Evolutionary conservation across 306 rosid genomes (phyloP), one percentile per base, ranked within the genome.

Genomic region (Dicorynia guianensis): DNA sequence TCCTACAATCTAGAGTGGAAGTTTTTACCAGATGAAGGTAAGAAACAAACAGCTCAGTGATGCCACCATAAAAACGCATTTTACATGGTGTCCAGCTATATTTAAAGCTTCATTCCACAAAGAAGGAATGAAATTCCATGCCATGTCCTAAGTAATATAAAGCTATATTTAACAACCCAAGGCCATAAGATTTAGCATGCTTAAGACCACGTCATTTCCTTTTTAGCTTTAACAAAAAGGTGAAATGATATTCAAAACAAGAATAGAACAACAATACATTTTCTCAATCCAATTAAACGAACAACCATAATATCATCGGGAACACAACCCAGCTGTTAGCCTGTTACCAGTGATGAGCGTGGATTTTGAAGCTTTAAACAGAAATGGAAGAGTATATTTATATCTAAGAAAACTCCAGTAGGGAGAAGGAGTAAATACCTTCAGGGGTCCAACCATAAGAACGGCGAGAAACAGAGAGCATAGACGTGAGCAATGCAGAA

Each of bases 401-500:
- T 8, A 11, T 8, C 12, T 9, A 25, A 44, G n/a, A 15, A 8
- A n/a, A 34, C 6, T 50, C 33, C n/a, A 15, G 36, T 5, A 11
- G 18, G 15, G 63, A 47, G 66, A 13, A 44, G 57, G 20, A 47
- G 0, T 46, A 8, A 80, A 75, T 86, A 95, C 97, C 97, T 86
- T 95, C 97, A 48, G 88, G 79, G 48, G 87, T 90, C 99, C 99
- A 95, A 80, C 89, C 89, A 55, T 76, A 85, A 7, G 89, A 78
- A 43, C 94, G 88, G 76, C 84, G 78, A 74, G 96, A 90, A 14
- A 85, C 91, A 33, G 97, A 92, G 38, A 95, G 93, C 97, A 90
- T 89, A 33, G 97, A 95, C 54, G 84, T 92, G 62, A 95, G 87
- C 88, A 95, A 87, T 68, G 99, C 96, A 34, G 97, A 92, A 71